These are phyloP conservation scores for Amanita pseudoporphyria DNA, from an alignment of 768 basidiomycete genomes.

Conservation along the genomic window DNA sequence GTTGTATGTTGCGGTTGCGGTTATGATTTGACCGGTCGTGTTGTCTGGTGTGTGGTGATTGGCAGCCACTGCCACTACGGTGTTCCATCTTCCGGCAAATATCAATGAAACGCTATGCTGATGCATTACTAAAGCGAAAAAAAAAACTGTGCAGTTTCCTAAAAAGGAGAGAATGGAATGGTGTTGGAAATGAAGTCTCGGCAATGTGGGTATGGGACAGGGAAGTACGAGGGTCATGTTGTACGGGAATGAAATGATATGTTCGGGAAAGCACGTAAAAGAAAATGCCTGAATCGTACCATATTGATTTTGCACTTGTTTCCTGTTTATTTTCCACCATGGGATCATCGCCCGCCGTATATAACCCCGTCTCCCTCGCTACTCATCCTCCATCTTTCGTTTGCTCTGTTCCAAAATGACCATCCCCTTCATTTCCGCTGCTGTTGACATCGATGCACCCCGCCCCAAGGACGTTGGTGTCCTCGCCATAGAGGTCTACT, in stretches of 20 bases:
- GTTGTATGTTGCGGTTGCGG: no score
- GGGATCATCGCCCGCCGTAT: constrained; percentile 26
- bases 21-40: no score
- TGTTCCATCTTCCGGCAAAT: no score
- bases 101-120: no score
- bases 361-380: constrained; percentile 15
- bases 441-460: constrained; percentile 28
- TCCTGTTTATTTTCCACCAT: constrained; percentile 24
- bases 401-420: constrained; percentile 25
- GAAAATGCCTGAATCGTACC: constrained; percentile 33
- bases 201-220: not conserved
- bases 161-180: no score
- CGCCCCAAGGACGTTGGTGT: constrained; percentile 93
- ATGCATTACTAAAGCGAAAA: no score
- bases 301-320: constrained; percentile 28
- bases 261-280: no score
- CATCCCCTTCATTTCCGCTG: constrained; percentile 24
- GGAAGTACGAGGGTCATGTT: no score
- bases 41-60: no score
- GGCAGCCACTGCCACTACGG: no score
- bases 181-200: no score
- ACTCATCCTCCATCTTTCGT: constrained; percentile 8
- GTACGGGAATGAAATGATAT: not conserved
- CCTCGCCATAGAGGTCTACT: constrained; percentile 90
- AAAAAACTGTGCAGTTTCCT: no score